Conservation (phyloP, 2,329 filamentous ascomycete genomes). For the Cladorrhinum sp. region DNA sequence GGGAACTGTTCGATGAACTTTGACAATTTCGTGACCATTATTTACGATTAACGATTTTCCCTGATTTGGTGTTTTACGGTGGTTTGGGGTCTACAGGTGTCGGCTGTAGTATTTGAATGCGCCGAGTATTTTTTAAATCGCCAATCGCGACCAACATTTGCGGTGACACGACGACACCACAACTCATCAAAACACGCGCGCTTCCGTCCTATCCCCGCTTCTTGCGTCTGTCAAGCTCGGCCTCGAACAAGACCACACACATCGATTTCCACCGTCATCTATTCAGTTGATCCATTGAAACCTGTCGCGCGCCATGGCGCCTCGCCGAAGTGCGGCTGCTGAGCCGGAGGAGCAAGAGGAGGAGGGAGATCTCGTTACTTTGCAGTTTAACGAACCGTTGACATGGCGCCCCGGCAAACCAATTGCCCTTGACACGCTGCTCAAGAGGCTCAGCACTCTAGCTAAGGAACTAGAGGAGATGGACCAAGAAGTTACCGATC, state of each 20-base stretch:
- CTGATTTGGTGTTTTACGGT: not conserved
- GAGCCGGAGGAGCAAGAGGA: slow-evolving; percentile 42
- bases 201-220: slow-evolving; percentile 1
- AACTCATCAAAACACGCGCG: not conserved
- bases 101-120: not conserved
- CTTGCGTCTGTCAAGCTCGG: not conserved
- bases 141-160: slow-evolving; percentile 8
- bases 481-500: slow-evolving; percentile 81
- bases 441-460: slow-evolving; percentile 76
- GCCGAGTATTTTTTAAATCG: not conserved
- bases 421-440: slow-evolving; percentile 77
- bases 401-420: slow-evolving; percentile 90
- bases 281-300: slow-evolving; percentile 3
- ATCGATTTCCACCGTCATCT: not conserved
- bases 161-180: slow-evolving; percentile 1
- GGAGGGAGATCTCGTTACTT: slow-evolving; percentile 41
- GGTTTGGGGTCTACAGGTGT: not conserved
- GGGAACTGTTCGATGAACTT: not conserved
- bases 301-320: slow-evolving; percentile 36
- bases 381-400: slow-evolving; percentile 81
- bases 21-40: not conserved
- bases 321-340: slow-evolving; percentile 38
- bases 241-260: not conserved
- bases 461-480: slow-evolving; percentile 79
- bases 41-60: not conserved